phyloP scores from a whole-genome alignment of 2,329 filamentous ascomycete genomes.

The Ophiosphaerella herpotricha region DNA sequence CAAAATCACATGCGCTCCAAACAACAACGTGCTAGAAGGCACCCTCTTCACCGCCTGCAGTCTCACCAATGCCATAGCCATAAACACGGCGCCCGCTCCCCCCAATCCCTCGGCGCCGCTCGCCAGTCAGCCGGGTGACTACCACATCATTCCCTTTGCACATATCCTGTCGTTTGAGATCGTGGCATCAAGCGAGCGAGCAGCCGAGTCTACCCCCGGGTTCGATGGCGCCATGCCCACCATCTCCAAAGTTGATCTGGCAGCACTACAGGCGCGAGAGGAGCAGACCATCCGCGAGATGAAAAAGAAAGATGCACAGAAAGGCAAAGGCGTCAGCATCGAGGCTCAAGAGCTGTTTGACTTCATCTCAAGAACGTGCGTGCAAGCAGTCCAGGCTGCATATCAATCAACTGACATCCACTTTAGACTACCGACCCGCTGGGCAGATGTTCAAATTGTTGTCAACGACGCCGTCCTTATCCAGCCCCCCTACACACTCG shows the following conservation, averaged over 20 bases:
- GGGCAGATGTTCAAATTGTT: constrained; percentile 63
- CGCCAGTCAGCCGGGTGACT: constrained; percentile 56
- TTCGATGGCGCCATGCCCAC: constrained; percentile 52
- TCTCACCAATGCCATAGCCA: constrained; percentile 63
- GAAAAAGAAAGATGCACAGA: constrained; percentile 61
- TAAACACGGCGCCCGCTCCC: constrained; percentile 59
- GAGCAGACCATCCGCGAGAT: constrained; percentile 60
- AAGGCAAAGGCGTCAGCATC: constrained; percentile 63
- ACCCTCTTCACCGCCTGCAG: constrained; percentile 66
- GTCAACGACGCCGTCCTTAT: constrained; percentile 66
- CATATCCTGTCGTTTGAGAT: constrained; percentile 63
- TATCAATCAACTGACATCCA: background rate
- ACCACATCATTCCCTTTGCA: constrained; percentile 64
- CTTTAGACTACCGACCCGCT: constrained; percentile 58
- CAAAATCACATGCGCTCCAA: constrained; percentile 60
- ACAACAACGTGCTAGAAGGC: constrained; percentile 61
- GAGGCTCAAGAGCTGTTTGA: constrained; percentile 69
- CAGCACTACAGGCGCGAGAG: constrained; percentile 60
- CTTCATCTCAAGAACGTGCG: constrained; percentile 61
- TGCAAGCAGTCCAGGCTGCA: constrained; percentile 3
- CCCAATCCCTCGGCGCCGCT: constrained; percentile 49
- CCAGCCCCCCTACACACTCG: constrained; percentile 60
- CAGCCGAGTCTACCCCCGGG: constrained; percentile 43
- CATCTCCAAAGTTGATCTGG: constrained; percentile 59
- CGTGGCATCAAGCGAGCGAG: constrained; percentile 46